Evolutionary conservation across 148 eudicot genomes (phyloP), one percentile per base, ranked within the genome.

Genomic region (Vaccinium vitisidaea): DNA sequence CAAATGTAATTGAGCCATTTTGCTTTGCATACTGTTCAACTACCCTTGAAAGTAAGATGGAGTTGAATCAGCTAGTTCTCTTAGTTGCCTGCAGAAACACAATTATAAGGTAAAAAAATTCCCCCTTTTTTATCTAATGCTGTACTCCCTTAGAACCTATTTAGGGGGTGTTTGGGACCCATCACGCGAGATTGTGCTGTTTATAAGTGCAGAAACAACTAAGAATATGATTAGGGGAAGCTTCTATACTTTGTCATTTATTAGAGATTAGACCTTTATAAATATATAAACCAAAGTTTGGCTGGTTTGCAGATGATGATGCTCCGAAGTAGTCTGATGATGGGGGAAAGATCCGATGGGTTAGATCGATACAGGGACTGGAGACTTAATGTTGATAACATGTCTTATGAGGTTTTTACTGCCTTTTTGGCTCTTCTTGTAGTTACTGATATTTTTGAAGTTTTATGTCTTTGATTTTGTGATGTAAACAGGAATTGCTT

Each of bases 341-440:
- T 92, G 92, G 92, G 95, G 79, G 91, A 95, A 80, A 91, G 98
- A 87, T 85, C 92, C 18, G 87, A 84, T 67, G 90, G 92, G 78
- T 79, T 86, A 77, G 98, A 93, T 80, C 88, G 90, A 90, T 90
- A 93, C 87, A 84, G 93, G 73, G 92, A 91, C 80, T 88, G 88
- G 93, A 91, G 98, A 90, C 91, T 96, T 81, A 94, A 96, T 86
- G 94, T 92, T 58, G 98, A 96, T 88, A 89, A 87, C 85, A 96
- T 96, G 98, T 88, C 99, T 27, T 95, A 95, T 49, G 98, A 95
- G 94, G 98, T 94, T 25, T 59, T 10, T 8, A 23, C 52, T 16
- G 77, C 36, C 14, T 80, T 56, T 13, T 39, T 74, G 54, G 25
- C 74, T 39, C n/a, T 73, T 36, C 55, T 76, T 36, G 12, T 54